phyloP scores from a whole-genome alignment of 2,329 filamentous ascomycete species.

The Apiospora arundinis region DNA sequence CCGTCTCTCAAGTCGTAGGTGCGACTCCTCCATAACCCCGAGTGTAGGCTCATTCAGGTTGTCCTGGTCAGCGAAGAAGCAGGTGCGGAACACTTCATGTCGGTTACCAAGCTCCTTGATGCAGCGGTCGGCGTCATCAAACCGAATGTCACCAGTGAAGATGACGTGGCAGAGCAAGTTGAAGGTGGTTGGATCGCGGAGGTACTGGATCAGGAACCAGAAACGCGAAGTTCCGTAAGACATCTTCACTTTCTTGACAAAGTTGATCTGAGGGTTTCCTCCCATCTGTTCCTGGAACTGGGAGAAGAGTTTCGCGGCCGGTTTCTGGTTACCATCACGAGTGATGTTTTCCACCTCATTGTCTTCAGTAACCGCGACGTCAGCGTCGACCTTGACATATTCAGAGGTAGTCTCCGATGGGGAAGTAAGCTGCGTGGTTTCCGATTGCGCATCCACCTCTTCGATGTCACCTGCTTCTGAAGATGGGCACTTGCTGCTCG shows the following conservation, averaged over 20 bases:
- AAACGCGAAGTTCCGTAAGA: background rate
- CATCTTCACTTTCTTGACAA: background rate
- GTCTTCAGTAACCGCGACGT: background rate
- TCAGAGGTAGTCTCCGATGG: background rate
- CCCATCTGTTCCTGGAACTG: background rate
- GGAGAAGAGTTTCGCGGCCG: background rate
- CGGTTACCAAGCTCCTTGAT: background rate
- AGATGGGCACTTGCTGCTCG: background rate
- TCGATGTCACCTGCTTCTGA: background rate
- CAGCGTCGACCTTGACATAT: background rate
- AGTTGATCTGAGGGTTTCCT: conserved; percentile 19
- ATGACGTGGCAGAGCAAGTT: background rate
- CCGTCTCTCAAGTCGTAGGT: background rate
- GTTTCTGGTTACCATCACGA: background rate
- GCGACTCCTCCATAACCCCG: conserved; percentile 19
- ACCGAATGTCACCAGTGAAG: background rate
- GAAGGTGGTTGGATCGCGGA: background rate
- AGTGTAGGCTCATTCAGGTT: conserved; percentile 29
- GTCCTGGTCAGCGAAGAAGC: conserved; percentile 28
- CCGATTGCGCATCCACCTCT: background rate
- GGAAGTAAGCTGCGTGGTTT: background rate
- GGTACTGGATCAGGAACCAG: background rate
- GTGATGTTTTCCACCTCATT: background rate
- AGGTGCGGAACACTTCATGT: background rate
- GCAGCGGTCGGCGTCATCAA: background rate